Evolutionary conservation across 805 yeast species (phyloP).

Genomic region (Pichia membranifaciens): DNA sequence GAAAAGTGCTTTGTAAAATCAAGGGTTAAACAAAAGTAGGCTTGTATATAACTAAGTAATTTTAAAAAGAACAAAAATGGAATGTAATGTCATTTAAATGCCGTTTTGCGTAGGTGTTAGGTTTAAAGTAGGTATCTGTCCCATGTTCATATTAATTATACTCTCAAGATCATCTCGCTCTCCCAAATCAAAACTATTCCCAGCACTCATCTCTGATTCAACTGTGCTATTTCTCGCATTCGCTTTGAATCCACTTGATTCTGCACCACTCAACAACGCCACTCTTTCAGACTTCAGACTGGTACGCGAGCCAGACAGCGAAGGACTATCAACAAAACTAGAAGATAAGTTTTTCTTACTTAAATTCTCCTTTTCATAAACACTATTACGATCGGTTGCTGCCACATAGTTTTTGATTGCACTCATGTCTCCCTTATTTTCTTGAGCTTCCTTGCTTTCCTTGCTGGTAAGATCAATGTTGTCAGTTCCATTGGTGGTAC

Average conservation of each 20-base stretch:
- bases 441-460: background rate
- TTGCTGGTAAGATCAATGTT: background rate
- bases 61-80: too few species aligned
- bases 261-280: conserved; percentile 18
- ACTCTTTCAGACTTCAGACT: conserved; percentile 17
- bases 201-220: conserved; percentile 4
- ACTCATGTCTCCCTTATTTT: background rate
- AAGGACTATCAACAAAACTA: too few species aligned
- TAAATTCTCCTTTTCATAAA: background rate
- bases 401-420: background rate
- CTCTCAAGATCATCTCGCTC: conserved; percentile 12
- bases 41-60: too few species aligned
- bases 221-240: background rate
- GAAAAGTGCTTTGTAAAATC: too few species aligned
- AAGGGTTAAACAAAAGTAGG: too few species aligned
- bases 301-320: conserved; percentile 18
- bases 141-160: conserved; percentile 18
- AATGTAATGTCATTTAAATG: background rate
- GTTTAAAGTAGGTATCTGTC: conserved; percentile 9
- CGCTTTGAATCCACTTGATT: conserved; percentile 10
- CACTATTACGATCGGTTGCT: too few species aligned
- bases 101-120: conserved; percentile 11
- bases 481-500: background rate
- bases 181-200: conserved; percentile 4
- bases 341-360: background rate